phyloP scores from a whole-genome alignment of 2,329 filamentous ascomycete genomes.

The Colletotrichum ledebouriae region DNA sequence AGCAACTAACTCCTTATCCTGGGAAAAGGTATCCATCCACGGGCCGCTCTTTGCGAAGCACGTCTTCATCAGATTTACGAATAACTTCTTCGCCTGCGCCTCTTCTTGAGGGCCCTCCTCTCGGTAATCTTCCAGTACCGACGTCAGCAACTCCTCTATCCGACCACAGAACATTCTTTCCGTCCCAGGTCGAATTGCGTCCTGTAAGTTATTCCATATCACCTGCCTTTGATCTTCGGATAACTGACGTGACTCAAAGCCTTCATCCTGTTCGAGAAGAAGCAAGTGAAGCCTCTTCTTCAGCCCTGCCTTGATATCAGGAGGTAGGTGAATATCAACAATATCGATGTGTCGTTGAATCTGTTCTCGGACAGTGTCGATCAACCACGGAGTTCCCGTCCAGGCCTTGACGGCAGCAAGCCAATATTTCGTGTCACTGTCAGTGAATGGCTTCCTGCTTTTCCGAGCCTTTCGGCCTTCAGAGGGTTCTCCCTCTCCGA shows the following conservation, averaged over 20 bases:
- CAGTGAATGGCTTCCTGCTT: background rate
- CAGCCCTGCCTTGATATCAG: constrained; percentile 36
- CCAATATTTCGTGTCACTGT: constrained; percentile 38
- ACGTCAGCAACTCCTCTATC: constrained; percentile 39
- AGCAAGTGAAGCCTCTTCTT: constrained; percentile 39
- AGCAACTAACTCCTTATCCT: constrained; percentile 42
- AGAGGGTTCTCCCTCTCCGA: background rate
- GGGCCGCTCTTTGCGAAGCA: constrained; percentile 44
- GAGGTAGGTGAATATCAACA: constrained; percentile 44
- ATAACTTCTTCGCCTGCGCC: constrained; percentile 38
- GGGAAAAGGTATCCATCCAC: constrained; percentile 45
- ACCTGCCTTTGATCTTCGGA: constrained; percentile 41
- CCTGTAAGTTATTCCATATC: constrained; percentile 45
- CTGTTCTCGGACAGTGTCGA: constrained; percentile 45
- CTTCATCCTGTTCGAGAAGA: constrained; percentile 40
- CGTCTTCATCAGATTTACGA: constrained; percentile 42
- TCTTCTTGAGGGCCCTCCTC: constrained; percentile 35
- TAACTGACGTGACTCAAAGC: constrained; percentile 39
- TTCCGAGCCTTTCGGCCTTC: background rate
- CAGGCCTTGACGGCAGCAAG: constrained; percentile 41
- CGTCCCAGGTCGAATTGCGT: constrained; percentile 44
- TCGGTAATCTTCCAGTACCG: constrained; percentile 43
- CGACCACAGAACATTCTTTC: constrained; percentile 44
- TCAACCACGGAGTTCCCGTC: constrained; percentile 43
- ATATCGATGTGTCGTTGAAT: constrained; percentile 47